phyloP scores from a whole-genome alignment of 2,329 filamentous ascomycete species.

The Paecilomyces sp. region DNA sequence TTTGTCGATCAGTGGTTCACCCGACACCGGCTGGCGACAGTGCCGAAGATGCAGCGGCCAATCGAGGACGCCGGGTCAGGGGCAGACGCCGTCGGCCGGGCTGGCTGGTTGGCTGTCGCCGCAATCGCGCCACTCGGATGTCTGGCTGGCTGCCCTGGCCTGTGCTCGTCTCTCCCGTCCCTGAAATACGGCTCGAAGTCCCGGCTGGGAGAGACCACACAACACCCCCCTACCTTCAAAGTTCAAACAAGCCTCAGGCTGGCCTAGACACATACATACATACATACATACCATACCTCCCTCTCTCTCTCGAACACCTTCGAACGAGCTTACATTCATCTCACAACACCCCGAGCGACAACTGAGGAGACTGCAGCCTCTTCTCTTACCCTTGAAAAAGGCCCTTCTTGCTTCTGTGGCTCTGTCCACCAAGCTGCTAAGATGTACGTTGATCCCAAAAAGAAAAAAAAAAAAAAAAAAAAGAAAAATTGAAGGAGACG shows the following conservation, averaged over 20 bases:
- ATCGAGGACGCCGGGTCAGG: not conserved
- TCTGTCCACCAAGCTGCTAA: not conserved
- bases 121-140: not conserved
- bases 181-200: not conserved
- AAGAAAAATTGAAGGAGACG: not conserved
- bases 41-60: not conserved
- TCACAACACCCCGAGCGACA: not conserved
- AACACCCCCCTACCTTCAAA: not conserved
- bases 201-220: not conserved
- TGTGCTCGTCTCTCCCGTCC: not conserved
- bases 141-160: not conserved
- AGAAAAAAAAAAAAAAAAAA: not conserved
- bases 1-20: not conserved
- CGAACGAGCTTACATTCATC: too few species aligned
- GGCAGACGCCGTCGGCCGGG: not conserved
- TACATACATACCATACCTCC: too few species aligned
- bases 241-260: not conserved
- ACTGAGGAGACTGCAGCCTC: not conserved
- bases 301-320: too few species aligned
- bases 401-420: not conserved
- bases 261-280: too few species aligned
- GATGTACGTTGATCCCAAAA: not conserved
- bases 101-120: not conserved
- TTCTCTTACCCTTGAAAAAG: not conserved
- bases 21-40: not conserved